Percentiles rank a stretch among this genome's conserved stretches.
Conservation (phyloP, 139 green algal genomes). For the Medakamo hakoo region DNA sequence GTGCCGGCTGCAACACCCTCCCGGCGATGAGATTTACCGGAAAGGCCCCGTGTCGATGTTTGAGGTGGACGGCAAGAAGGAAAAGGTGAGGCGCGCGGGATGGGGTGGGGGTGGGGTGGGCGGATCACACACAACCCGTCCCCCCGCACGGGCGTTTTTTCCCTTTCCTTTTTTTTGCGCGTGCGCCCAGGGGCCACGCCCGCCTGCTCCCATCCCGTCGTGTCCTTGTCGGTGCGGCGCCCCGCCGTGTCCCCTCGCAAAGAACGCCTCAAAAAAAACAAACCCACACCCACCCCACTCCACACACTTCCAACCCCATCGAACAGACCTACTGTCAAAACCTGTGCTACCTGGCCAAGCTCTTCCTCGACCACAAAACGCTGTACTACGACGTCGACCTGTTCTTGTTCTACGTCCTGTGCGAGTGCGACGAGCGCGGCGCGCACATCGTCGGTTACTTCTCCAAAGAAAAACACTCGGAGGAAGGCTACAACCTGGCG, state of each 20-base stretch:
- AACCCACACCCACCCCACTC: too few relatives aligned
- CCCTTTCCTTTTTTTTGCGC: too few relatives aligned
- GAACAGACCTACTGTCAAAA: constrained; percentile 97
- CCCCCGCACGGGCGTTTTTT: too few relatives aligned
- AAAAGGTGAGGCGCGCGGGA: too few relatives aligned
- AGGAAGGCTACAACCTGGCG: constrained; percentile 96
- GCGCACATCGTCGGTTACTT: constrained; percentile 89
- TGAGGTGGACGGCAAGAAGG: constrained; percentile 82
- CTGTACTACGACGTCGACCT: constrained; percentile 99
- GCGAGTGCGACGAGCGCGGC: constrained; percentile 85
- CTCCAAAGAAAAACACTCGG: constrained; percentile 51
- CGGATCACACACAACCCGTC: too few relatives aligned
- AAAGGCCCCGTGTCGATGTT: constrained; percentile 75
- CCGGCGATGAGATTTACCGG: constrained; percentile 96
- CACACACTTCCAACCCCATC: too few relatives aligned
- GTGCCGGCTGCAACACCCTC: constrained; percentile 75
- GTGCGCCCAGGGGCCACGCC: too few relatives aligned
- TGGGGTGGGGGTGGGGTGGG: too few relatives aligned
- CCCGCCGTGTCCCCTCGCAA: too few relatives aligned
- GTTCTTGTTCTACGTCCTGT: constrained; percentile 99
- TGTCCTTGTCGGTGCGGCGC: too few relatives aligned
- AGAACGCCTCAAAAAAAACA: too few relatives aligned
- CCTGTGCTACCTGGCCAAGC: constrained; percentile 95
- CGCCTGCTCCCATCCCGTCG: too few relatives aligned
- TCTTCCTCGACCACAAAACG: constrained; percentile 99